Percentiles rank a stretch among this genome's conserved stretches.
These are phyloP conservation scores for Euphorbia lathyris DNA, from an alignment of 345 rosid genomes.

Conservation along the genomic window DNA sequence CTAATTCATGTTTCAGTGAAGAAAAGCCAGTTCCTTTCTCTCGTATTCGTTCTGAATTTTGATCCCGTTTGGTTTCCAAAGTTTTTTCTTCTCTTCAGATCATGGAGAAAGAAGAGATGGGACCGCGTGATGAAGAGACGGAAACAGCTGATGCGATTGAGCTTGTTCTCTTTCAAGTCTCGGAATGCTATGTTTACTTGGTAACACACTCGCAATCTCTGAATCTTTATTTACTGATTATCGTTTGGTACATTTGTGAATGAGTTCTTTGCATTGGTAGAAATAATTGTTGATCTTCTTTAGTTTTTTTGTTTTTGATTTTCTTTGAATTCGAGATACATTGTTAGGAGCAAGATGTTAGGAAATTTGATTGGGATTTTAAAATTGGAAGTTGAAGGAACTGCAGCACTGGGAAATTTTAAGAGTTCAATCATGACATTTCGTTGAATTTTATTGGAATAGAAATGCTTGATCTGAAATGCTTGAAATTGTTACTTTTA, in stretches of 20 bases:
- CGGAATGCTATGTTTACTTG: constrained; percentile 92
- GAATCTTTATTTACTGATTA: neutral
- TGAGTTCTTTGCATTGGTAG: neutral
- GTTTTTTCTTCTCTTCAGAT: neutral
- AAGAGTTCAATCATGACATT: neutral
- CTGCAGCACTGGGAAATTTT: neutral
- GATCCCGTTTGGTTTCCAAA: neutral
- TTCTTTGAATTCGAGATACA: neutral
- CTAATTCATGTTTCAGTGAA: neutral
- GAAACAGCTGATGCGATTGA: constrained; percentile 66
- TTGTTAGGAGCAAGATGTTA: neutral
- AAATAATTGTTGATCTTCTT: constrained; percentile 3
- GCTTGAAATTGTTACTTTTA: neutral
- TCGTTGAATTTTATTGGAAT: neutral
- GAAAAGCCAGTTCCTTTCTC: neutral
- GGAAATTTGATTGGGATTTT: constrained; percentile 1
- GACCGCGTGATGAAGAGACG: constrained; percentile 26
- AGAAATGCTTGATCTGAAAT: neutral
- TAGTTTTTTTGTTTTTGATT: neutral
- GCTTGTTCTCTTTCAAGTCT: constrained; percentile 75
- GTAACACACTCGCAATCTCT: constrained; percentile 27
- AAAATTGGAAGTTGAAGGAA: neutral
- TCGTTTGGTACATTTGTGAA: neutral
- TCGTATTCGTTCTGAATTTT: neutral
- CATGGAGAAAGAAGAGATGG: constrained; percentile 36